A percentile compares a stretch with the other conserved stretches of the same genome.
phyloP scores from a whole-genome alignment of 805 yeast genomes.

The Kodamaea lidongshanica region DNA sequence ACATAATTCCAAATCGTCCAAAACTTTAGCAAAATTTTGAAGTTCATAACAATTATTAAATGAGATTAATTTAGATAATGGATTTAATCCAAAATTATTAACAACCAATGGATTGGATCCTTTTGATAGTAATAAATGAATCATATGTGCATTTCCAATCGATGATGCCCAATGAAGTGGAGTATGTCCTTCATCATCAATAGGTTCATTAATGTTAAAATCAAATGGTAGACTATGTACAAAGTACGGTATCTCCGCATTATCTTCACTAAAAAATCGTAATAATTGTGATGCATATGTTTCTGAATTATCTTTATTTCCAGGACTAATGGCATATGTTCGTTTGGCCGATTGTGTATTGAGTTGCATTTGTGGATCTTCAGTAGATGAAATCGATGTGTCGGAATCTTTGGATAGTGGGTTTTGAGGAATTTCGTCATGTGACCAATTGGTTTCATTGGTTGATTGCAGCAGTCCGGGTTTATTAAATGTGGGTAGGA shows the following conservation, averaged over 20 bases:
- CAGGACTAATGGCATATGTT: constrained; percentile 2
- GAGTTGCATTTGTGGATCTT: constrained; percentile 11
- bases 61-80: constrained; percentile 74
- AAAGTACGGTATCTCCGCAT: constrained; percentile 53
- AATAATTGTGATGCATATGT: constrained; percentile 35
- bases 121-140: constrained; percentile 64
- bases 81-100: constrained; percentile 70
- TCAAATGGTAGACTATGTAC: constrained; percentile 57
- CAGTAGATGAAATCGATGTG: constrained; percentile 32
- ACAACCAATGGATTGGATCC: constrained; percentile 62
- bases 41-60: constrained; percentile 85
- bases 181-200: constrained; percentile 92
- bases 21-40: constrained; percentile 70
- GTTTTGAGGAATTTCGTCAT: constrained; percentile 23
- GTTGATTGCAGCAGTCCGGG: constrained; percentile 24
- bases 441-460: constrained; percentile 42
- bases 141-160: constrained; percentile 76
- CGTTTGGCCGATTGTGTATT: constrained; percentile 4
- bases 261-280: constrained; percentile 39
- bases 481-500: constrained; percentile 3
- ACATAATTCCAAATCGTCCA: constrained; percentile 70
- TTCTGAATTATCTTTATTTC: constrained; percentile 12
- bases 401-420: constrained; percentile 31
- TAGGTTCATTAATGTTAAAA: constrained; percentile 66
- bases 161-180: constrained; percentile 98